These are phyloP conservation scores for Eutypa lata DNA, from an alignment of 2,329 filamentous ascomycete genomes.

Conservation along the genomic window DNA sequence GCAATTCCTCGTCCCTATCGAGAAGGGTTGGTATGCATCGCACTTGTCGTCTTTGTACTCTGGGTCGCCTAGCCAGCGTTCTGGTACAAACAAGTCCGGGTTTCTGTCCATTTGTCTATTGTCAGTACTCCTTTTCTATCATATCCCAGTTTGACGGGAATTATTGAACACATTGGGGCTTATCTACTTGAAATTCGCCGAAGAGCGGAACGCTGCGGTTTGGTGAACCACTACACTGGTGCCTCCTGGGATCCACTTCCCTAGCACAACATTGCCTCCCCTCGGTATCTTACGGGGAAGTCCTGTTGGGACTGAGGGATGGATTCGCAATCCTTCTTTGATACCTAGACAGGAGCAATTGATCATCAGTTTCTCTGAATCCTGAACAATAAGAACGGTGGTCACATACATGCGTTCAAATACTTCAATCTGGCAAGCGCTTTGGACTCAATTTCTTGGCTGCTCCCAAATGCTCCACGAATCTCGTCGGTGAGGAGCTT, in stretches of 20 bases:
- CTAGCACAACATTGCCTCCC: slow-evolving; percentile 20
- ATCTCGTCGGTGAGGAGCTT: not conserved
- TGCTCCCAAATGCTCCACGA: not conserved
- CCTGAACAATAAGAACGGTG: not conserved
- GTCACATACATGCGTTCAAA: slow-evolving; percentile 18
- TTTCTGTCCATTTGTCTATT: not conserved
- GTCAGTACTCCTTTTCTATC: not conserved
- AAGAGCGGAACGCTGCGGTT: slow-evolving; percentile 12
- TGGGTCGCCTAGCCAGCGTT: slow-evolving; percentile 7
- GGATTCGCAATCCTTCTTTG: slow-evolving; percentile 20
- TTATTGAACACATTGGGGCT: not conserved
- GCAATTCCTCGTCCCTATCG: slow-evolving; percentile 4
- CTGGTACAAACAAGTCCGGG: slow-evolving; percentile 5
- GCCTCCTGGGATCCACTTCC: slow-evolving; percentile 15
- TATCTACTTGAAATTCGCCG: slow-evolving; percentile 1
- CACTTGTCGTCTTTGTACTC: slow-evolving; percentile 4
- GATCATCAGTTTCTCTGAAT: no score
- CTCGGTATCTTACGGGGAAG: slow-evolving; percentile 14
- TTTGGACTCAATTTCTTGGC: slow-evolving; percentile 19
- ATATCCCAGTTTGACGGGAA: no score
- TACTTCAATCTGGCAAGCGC: slow-evolving; percentile 16
- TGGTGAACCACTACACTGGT: slow-evolving; percentile 17
- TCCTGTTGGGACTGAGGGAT: slow-evolving; percentile 18
- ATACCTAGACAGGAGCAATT: slow-evolving; percentile 9
- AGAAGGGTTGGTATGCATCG: slow-evolving; percentile 7